phyloP scores from a whole-genome alignment of 441 rosid genomes.

The Adansonia madagascariensis region DNA sequence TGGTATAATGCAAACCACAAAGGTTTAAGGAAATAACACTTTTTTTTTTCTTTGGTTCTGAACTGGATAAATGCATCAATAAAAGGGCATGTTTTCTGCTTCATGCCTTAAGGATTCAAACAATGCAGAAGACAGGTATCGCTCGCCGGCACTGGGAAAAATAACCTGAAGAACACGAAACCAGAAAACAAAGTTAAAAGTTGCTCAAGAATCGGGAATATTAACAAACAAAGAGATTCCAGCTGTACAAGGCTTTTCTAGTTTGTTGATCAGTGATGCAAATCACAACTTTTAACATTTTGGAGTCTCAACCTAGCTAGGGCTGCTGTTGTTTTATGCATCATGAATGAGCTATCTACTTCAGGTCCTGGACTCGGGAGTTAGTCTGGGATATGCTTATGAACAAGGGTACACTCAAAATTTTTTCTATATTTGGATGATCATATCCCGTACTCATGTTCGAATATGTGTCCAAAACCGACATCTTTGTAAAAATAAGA shows the following conservation, averaged over 20 bases:
- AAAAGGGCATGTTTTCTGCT: conserved; percentile 22
- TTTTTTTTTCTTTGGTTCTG: background rate
- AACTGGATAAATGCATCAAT: conserved; percentile 4
- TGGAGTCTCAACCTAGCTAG: background rate
- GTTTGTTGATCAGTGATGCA: background rate
- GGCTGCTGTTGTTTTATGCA: too few species aligned
- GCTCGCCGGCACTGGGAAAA: conserved; percentile 38
- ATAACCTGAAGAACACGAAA: conserved; percentile 32
- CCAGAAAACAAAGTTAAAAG: background rate
- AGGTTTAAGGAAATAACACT: background rate
- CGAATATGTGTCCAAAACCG: too few species aligned
- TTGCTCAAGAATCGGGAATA: background rate
- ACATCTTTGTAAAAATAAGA: too few species aligned
- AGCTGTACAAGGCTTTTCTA: background rate
- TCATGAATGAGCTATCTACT: background rate
- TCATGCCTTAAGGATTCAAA: conserved; percentile 25
- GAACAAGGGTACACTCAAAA: too few species aligned
- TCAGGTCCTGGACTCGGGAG: too few species aligned
- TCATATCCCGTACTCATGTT: too few species aligned
- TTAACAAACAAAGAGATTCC: background rate
- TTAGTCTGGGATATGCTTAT: too few species aligned
- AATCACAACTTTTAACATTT: background rate
- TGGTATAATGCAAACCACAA: background rate
- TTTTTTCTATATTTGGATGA: too few species aligned
- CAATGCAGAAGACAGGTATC: conserved; percentile 2